Base-by-base conservation (phyloP, 495 filamentous ascomycete genomes). In the Parathielavia hyrcaniae region DNA sequence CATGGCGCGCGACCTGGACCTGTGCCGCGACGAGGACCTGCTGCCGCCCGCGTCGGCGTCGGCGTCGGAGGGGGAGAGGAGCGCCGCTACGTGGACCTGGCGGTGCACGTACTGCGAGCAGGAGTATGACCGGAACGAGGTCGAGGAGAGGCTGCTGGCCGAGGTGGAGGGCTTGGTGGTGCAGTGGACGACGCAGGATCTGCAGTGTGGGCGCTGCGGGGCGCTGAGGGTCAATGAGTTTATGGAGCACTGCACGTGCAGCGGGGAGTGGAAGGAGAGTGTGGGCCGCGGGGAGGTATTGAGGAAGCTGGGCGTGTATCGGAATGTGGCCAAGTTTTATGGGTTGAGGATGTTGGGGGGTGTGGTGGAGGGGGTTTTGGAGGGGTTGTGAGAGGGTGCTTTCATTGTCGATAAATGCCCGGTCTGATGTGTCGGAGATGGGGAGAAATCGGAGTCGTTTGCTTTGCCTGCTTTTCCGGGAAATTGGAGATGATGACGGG, bases 201-300 rank as follows among this genome's bases (percentile, higher is more conserved):
- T 97, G 46, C 90, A 90, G 69, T 98, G 93, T 61, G 77, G 67
- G 34, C 83, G 84, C 65, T 90, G 87, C 67, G 73, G 74, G 8
- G 73, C 75, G 47, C 61, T 89, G 36, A 78, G 90, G 70, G 78
- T 87, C 41, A 97, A 93, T 74, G 93, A 96, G 64, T 95, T 97
- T 67, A 87, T 91, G 85, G 93, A 97, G 72, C 92, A 97, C 73
- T 98, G 93, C 70, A 86, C 85, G 26, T 98, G 93, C 75, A 86
- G 87, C 50, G 92, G 95, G 8, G 77, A 73, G 44, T 98, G 93
- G 93, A 79, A 73, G 16, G 81, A 81, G 58, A 90, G 82, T 26
- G 73, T 91, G 53, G 78, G 86, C 66, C 79, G 80, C 63, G 83
- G 81, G n/a, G 88, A 87, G 39, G 75, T 91, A 22, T 64, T 82